Base-by-base conservation (phyloP, 352 stramenopile species). In the Phytopythium helicoides region DNA sequence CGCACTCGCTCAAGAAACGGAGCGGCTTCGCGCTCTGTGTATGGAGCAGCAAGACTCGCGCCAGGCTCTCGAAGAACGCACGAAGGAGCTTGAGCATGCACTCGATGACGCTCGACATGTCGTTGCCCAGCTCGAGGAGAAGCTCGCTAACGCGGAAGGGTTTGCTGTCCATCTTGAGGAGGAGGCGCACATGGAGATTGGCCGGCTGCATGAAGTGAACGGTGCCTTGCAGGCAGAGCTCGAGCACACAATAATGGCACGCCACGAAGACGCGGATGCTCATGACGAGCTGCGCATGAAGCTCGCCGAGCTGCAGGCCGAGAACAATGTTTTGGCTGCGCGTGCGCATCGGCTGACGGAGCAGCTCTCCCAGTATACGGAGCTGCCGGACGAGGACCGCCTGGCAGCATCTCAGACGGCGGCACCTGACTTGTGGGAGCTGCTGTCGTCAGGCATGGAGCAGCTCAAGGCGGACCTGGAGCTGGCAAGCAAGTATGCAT, bases 391-490 rank as follows among this genome's bases (percentile, higher is more conserved):
- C 22, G 82, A 91, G 23, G 83, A 92, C 41, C 60, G 72, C 41
- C 47, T 89, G 33, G 60, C 81, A 23, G 64, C 73, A 16, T 68
- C 65, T 11, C 73, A 89, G 37, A 80, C 62, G 23, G 71, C 78
- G 36, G 67, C 81, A 14, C 85, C 85, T 0, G 84, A 95, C 58
- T 58, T 95, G 22, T 95, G 85, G 85, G 82, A 95, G 53, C 54
- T 95, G 40, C 52, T 95, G 33, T 89, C 81, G 15, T 89, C 76
- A 1, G 85, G 85, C n/a, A 93, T 95, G 85, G 85, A 95, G 59
- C 85, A 95, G 66, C 72, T 95, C 12, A 93, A 95, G 68, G 81
- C 82, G 19, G 85, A 95, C 46, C 45, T 95, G 46, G 82, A 95
- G 62, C 68, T 95, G 44, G 82, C 85, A 8, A 92, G 82, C 68